Base-by-base conservation (phyloP, 345 rosid genomes). In the Salix udensis region DNA sequence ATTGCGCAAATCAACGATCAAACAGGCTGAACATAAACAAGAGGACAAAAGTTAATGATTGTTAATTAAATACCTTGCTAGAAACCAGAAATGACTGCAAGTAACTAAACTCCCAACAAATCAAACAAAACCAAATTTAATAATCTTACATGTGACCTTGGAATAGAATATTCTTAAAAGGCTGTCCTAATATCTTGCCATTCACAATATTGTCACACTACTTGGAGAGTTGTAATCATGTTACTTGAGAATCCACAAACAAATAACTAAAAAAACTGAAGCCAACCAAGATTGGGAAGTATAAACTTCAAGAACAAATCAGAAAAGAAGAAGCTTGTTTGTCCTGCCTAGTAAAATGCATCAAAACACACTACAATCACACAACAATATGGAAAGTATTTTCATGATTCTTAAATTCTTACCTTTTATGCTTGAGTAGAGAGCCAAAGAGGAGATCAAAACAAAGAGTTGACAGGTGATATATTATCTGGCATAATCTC, bases 81-180 rank as follows among this genome's bases (percentile, higher is more conserved):
- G 76, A 78, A 80, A 55, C 74, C 83, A 71, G 72, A 81, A 75
- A 76, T 74, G 85, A 79, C 82, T 76, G 80, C 74, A 75, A 65
- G 81, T 73, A 82, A 78, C 85, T 84, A 81, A 84, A 81, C 77
- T 77, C 69, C 18, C 79, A 60, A 76, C 52, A 74, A 76, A 71
- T 77, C 61, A 76, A 86, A 85, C 84, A 42, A 85, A 83, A 70
- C 46, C 79, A 74, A 78, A 76, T 80, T 80, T 76, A 77, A 86
- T 73, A 84, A 76, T 82, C 75, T 50, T 80, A 84, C 97, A 89
- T 91, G 97, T 93, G 94, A 87, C 77, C 79, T 75, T 64, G 79
- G 83, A 89, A 83, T 91, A 87, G 76, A 86, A 85, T 88, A 90
- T 84, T 68, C 79, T 65, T 75, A 78, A 83, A 74, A 85, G 81